Conservation (phyloP, 306 rosid genomes). For the Pyrus betulifolia region DNA sequence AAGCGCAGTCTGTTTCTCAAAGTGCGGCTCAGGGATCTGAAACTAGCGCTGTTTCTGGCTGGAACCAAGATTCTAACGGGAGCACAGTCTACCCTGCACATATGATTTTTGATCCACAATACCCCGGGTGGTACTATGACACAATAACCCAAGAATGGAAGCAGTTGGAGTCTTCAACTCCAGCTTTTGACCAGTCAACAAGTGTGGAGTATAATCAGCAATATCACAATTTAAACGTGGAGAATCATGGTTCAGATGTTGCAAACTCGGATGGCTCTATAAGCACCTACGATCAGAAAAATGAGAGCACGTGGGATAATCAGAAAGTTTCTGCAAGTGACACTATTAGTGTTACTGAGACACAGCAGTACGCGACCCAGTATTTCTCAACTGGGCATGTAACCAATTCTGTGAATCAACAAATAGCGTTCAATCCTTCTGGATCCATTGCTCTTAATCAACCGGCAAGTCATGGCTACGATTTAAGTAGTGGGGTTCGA, state of each 20-base stretch:
- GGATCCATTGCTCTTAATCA: constrained; percentile 31
- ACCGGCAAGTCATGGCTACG: constrained; percentile 26
- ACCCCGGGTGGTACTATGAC: constrained; percentile 70
- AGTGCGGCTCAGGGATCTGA: constrained; percentile 29
- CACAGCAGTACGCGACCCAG: constrained; percentile 27
- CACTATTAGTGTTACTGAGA: constrained; percentile 26
- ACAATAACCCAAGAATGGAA: constrained; percentile 58
- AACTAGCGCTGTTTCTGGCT: constrained; percentile 24
- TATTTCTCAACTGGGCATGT: neutral
- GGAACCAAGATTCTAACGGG: constrained; percentile 41
- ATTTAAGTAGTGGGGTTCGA: constrained; percentile 27
- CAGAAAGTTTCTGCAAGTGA: constrained; percentile 19
- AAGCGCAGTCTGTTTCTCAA: constrained; percentile 31
- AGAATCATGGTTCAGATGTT: constrained; percentile 32
- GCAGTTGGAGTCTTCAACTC: constrained; percentile 40
- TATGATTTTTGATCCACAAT: constrained; percentile 66
- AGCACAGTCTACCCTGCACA: constrained; percentile 53
- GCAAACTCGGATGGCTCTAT: constrained; percentile 35
- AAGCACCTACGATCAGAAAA: constrained; percentile 35
- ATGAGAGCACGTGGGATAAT: constrained; percentile 23
- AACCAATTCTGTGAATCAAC: constrained; percentile 30
- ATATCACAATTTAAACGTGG: neutral
- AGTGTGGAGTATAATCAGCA: constrained; percentile 29
- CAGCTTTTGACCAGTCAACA: constrained; percentile 24
- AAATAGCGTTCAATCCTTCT: constrained; percentile 28